Evolutionary conservation across 305 asterid genomes (phyloP).

Genomic region (Fraxinus floribunda): DNA sequence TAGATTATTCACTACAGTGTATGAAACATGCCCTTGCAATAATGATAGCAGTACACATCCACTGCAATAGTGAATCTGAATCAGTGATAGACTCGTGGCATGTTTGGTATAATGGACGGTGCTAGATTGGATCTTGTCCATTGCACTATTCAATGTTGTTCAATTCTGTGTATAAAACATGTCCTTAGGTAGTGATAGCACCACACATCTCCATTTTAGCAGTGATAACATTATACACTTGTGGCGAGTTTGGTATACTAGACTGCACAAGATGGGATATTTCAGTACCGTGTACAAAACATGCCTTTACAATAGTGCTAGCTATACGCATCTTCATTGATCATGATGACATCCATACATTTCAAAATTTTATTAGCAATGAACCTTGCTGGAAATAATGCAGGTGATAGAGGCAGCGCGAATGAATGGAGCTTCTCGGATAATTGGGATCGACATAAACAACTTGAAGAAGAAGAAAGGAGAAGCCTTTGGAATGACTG

Average conservation of each 20-base stretch:
- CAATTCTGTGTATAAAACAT: neutral
- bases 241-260: neutral
- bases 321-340: neutral
- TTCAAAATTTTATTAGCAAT: neutral
- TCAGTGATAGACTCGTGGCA: neutral
- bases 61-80: neutral
- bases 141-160: neutral
- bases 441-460: conserved; percentile 67
- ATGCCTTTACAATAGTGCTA: neutral
- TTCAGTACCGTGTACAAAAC: neutral
- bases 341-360: neutral
- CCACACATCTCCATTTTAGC: neutral
- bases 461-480: conserved; percentile 57
- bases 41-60: neutral
- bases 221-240: neutral
- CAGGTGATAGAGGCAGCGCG: conserved; percentile 66
- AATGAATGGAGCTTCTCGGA: conserved; percentile 50
- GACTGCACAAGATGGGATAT: neutral
- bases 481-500: conserved; percentile 61
- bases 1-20: neutral
- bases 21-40: neutral
- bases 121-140: neutral
- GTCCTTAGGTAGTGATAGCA: neutral
- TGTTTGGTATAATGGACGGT: neutral
- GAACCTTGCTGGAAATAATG: conserved; percentile 1